Evolutionary conservation across 148 eudicot genomes (phyloP).

Genomic region (Spergularia marina): DNA sequence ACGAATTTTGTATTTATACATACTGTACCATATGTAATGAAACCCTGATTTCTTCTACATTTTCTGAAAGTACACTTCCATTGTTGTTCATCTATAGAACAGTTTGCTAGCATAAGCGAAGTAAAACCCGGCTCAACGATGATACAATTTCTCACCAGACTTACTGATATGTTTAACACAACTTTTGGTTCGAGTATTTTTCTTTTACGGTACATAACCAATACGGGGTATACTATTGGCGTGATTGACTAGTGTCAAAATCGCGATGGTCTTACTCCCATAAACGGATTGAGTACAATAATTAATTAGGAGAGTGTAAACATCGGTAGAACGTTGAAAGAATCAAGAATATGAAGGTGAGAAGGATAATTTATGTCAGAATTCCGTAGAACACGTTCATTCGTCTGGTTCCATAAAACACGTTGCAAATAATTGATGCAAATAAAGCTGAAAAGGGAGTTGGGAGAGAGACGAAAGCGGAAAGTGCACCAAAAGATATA

Average conservation of each 20-base stretch:
- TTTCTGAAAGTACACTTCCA: no score
- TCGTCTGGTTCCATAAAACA: constrained; percentile 10
- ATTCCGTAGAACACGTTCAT: constrained; percentile 14
- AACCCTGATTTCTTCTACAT: constrained; percentile 4
- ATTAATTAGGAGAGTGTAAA: no score
- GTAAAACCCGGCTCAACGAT: no score
- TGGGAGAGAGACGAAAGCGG: constrained; percentile 18
- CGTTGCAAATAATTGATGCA: constrained; percentile 13
- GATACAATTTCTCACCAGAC: no score
- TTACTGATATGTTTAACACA: no score
- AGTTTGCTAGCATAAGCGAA: neutral
- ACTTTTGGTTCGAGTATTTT: no score
- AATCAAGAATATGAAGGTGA: neutral
- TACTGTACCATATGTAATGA: constrained; percentile 18
- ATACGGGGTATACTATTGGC: no score
- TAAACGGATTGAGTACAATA: no score
- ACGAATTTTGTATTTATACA: constrained; percentile 15
- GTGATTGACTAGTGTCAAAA: no score
- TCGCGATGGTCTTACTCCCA: no score
- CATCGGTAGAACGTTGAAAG: neutral
- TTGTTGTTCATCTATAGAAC: neutral
- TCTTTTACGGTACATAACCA: no score
- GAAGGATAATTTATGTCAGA: constrained; percentile 11
- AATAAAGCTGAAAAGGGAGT: constrained; percentile 18
- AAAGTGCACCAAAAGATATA: constrained; percentile 16